phyloP scores from a whole-genome alignment of 768 basidiomycete genomes.

The Pleurotus sapidus region DNA sequence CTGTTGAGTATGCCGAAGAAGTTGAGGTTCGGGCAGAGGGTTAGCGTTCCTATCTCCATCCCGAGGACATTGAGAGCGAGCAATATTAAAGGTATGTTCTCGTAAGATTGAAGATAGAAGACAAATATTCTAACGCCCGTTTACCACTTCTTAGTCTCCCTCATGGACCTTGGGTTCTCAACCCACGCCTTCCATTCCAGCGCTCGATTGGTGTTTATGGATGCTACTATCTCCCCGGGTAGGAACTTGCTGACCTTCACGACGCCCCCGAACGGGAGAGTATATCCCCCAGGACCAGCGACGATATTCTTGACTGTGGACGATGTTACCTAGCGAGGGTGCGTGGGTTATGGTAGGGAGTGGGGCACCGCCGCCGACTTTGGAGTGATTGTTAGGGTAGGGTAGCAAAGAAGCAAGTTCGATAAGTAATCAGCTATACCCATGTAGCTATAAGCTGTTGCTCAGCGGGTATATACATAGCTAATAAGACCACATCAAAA shows the following conservation, averaged over 20 bases:
- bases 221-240: slow-evolving; percentile 20
- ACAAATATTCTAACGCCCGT: neutral
- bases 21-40: slow-evolving; percentile 20
- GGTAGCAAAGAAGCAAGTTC: no score
- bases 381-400: neutral
- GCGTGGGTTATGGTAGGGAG: neutral
- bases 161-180: slow-evolving; percentile 28
- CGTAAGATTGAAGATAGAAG: no score
- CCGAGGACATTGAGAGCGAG: slow-evolving; percentile 13
- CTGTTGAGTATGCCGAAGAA: slow-evolving; percentile 18
- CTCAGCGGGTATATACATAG: no score
- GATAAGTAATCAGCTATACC: no score
- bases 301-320: neutral
- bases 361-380: neutral
- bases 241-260: slow-evolving; percentile 24
- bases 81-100: slow-evolving; percentile 13
- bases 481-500: no score
- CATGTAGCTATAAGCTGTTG: no score
- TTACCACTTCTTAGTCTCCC: slow-evolving; percentile 14
- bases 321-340: neutral
- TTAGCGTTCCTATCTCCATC: slow-evolving; percentile 24
- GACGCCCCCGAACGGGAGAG: slow-evolving; percentile 27
- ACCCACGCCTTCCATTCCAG: slow-evolving; percentile 29
- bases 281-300: slow-evolving; percentile 25
- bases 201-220: slow-evolving; percentile 25